Evolutionary conservation across 169 alveolate species (phyloP).

Genomic region (Plasmodium reichenowi): DNA sequence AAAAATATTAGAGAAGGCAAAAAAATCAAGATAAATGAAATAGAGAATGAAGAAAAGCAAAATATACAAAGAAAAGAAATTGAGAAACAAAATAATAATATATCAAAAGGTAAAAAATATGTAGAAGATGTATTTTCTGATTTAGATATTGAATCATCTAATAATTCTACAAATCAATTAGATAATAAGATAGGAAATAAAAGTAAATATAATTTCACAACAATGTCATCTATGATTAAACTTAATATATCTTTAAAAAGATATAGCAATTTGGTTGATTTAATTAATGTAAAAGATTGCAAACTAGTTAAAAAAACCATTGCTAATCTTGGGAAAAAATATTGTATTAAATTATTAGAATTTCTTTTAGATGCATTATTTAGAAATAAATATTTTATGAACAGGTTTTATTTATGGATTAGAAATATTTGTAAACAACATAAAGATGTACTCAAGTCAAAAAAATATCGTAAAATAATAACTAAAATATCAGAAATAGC

Average conservation of each 20-base stretch:
- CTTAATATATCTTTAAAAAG: constrained; percentile 57
- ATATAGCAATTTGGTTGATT: background rate
- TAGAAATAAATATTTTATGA: background rate
- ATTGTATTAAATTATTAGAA: constrained; percentile 52
- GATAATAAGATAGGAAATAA: constrained; percentile 1
- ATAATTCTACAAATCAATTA: background rate
- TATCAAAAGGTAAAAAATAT: too few species aligned
- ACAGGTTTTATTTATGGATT: constrained; percentile 28
- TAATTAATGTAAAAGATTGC: constrained; percentile 4
- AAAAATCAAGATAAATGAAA: too few species aligned
- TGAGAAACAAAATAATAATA: too few species aligned
- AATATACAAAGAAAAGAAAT: too few species aligned
- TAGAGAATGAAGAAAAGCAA: too few species aligned
- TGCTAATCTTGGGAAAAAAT: constrained; percentile 48
- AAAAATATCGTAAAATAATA: constrained; percentile 33
- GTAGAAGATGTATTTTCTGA: background rate
- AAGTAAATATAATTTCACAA: constrained; percentile 13
- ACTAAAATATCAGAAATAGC: constrained; percentile 31
- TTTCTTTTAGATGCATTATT: constrained; percentile 9
- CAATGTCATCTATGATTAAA: constrained; percentile 39
- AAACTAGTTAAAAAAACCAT: constrained; percentile 20
- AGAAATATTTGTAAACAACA: constrained; percentile 42
- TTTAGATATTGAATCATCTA: background rate
- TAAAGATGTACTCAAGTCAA: constrained; percentile 25
- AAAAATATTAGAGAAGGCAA: too few species aligned